A percentile compares a stretch with the other conserved stretches of the same genome.
phyloP scores from a whole-genome alignment of 805 yeast genomes.

The Sugiyamaella smithiae region DNA sequence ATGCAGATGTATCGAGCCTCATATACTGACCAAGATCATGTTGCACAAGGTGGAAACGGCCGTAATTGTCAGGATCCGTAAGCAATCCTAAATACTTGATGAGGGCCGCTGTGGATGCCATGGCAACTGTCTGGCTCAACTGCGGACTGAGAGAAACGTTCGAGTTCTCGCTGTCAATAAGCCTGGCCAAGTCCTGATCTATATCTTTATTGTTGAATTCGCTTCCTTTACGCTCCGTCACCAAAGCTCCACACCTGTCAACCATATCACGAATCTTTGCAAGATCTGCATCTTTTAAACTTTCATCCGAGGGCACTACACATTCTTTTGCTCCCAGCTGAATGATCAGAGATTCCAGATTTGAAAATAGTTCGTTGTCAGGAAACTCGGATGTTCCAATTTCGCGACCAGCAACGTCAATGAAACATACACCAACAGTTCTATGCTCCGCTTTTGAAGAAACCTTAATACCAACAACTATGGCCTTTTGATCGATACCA shows the following conservation, averaged over 20 bases:
- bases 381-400: constrained; percentile 75
- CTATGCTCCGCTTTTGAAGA: constrained; percentile 43
- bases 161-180: constrained; percentile 39
- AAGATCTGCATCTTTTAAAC: constrained; percentile 49
- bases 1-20: constrained; percentile 89
- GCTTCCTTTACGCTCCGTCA: constrained; percentile 55
- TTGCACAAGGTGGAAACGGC: constrained; percentile 50
- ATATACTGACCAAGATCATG: constrained; percentile 77
- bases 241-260: constrained; percentile 73
- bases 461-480: constrained; percentile 53
- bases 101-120: constrained; percentile 65
- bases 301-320: constrained; percentile 50
- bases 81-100: constrained; percentile 65
- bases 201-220: constrained; percentile 65
- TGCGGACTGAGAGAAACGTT: constrained; percentile 28
- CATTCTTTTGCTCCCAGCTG: constrained; percentile 90
- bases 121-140: constrained; percentile 48
- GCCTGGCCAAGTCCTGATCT: constrained; percentile 72
- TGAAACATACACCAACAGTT: constrained; percentile 72
- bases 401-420: constrained; percentile 64
- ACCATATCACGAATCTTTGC: constrained; percentile 67
- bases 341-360: constrained; percentile 78
- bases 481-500: constrained; percentile 45
- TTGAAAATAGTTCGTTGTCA: constrained; percentile 85
- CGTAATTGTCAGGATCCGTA: constrained; percentile 52